phyloP scores from a whole-genome alignment of 495 filamentous ascomycete genomes.

The Aspergillus saccharolyticus region DNA sequence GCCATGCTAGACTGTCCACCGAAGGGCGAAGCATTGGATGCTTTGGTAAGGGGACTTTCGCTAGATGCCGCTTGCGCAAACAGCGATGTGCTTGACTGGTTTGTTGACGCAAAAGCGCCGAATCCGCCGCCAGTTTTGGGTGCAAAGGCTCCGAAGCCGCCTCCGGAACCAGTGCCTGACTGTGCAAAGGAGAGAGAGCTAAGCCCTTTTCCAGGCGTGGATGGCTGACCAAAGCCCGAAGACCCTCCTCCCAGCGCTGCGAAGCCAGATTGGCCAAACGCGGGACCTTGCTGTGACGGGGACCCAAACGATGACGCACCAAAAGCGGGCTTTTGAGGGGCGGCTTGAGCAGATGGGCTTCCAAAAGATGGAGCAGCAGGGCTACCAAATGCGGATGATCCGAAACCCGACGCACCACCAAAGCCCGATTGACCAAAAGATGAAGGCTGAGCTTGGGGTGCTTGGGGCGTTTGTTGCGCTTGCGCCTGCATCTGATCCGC shows the following conservation, averaged over 20 bases:
- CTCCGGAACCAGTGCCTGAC: slow-evolving; percentile 24
- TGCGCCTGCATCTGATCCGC: slow-evolving; percentile 34
- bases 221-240: slow-evolving; percentile 38
- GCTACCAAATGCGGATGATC: slow-evolving; percentile 28
- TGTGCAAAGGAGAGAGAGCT: slow-evolving; percentile 23
- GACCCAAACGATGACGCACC: slow-evolving; percentile 20
- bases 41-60: slow-evolving; percentile 18
- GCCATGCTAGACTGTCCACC: slow-evolving; percentile 24
- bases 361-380: slow-evolving; percentile 36
- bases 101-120: slow-evolving; percentile 27
- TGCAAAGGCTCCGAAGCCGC: slow-evolving; percentile 37
- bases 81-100: slow-evolving; percentile 24
- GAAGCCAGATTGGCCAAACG: slow-evolving; percentile 44
- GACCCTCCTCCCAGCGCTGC: slow-evolving; percentile 34
- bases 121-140: slow-evolving; percentile 26
- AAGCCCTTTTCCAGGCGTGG: slow-evolving; percentile 26
- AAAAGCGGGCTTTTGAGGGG: slow-evolving; percentile 22
- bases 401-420: slow-evolving; percentile 34
- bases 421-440: slow-evolving; percentile 41
- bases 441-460: slow-evolving; percentile 22
- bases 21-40: slow-evolving; percentile 22
- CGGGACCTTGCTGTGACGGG: slow-evolving; percentile 23
- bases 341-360: slow-evolving; percentile 27
- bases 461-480: slow-evolving; percentile 18
- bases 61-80: slow-evolving; percentile 22